phyloP scores from a whole-genome alignment of 768 basidiomycete genomes.

The Boletus edulis region DNA sequence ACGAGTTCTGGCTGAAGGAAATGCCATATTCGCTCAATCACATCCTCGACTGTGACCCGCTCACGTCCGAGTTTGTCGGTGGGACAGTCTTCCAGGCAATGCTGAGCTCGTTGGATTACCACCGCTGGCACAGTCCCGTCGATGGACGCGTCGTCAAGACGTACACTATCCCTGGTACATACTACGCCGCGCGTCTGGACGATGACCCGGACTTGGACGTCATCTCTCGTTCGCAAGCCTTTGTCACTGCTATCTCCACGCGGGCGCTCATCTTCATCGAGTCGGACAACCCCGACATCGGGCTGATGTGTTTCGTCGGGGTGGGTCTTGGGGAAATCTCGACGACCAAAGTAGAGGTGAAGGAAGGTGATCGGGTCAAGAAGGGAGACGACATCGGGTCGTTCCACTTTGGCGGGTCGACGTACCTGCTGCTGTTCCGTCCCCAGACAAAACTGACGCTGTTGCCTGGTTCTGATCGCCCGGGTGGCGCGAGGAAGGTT shows the following conservation, averaged over 20 bases:
- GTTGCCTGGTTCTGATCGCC: constrained; percentile 7
- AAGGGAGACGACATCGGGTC: constrained; percentile 58
- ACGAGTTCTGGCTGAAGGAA: constrained; percentile 61
- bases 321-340: constrained; percentile 66
- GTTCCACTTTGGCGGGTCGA: constrained; percentile 66
- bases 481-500: constrained; percentile 10
- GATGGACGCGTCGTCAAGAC: constrained; percentile 41
- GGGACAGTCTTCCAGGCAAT: constrained; percentile 59
- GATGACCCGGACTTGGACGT: constrained; percentile 26
- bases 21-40: constrained; percentile 58
- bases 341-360: constrained; percentile 51
- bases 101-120: constrained; percentile 53
- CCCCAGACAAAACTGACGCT: constrained; percentile 25
- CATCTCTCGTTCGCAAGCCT: constrained; percentile 27
- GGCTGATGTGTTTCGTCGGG: constrained; percentile 56
- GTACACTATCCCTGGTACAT: constrained; percentile 47
- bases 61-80: constrained; percentile 42
- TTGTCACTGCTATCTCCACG: constrained; percentile 48
- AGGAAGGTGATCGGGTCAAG: constrained; percentile 41
- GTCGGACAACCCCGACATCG: constrained; percentile 51
- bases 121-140: constrained; percentile 64
- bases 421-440: constrained; percentile 46
- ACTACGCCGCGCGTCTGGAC: constrained; percentile 41
- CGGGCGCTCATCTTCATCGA: constrained; percentile 59
- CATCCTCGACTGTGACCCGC: constrained; percentile 47